Evolutionary conservation across 345 rosid genomes (phyloP).

Genomic region (Populus euphratica): DNA sequence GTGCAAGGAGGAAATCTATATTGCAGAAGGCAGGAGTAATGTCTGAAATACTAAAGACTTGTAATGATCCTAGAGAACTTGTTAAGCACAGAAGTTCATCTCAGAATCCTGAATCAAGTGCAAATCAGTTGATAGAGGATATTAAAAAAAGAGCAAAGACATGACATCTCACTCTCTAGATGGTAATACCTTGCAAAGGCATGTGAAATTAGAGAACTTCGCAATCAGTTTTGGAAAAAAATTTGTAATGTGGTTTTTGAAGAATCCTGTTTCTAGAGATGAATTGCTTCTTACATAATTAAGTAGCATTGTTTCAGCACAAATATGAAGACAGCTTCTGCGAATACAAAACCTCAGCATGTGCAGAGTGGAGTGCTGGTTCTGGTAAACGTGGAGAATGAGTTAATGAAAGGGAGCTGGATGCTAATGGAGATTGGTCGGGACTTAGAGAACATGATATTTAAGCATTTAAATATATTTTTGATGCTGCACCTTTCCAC

Average conservation of each 20-base stretch:
- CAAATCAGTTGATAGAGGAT: constrained; percentile 13
- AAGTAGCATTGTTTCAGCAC: background rate
- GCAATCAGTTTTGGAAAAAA: background rate
- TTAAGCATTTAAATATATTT: background rate
- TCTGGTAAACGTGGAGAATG: background rate
- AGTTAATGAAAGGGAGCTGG: background rate
- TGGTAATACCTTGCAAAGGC: background rate
- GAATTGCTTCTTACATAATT: background rate
- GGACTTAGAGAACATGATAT: background rate
- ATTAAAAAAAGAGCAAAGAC: constrained; percentile 5
- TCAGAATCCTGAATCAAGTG: constrained; percentile 14
- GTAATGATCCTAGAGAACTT: constrained; percentile 58
- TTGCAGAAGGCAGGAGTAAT: constrained; percentile 75
- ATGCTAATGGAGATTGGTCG: background rate
- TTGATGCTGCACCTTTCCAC: background rate
- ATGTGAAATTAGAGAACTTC: background rate
- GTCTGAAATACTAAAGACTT: constrained; percentile 55
- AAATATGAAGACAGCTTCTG: background rate
- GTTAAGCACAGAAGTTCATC: constrained; percentile 14
- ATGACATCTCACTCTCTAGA: background rate
- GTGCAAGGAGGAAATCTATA: constrained; percentile 46
- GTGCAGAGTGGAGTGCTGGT: background rate
- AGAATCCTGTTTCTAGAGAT: background rate
- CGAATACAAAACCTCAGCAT: background rate
- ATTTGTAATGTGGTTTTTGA: background rate